phyloP scores from a whole-genome alignment of 768 basidiomycete genomes.

The Hirschioporus abietinus region DNA sequence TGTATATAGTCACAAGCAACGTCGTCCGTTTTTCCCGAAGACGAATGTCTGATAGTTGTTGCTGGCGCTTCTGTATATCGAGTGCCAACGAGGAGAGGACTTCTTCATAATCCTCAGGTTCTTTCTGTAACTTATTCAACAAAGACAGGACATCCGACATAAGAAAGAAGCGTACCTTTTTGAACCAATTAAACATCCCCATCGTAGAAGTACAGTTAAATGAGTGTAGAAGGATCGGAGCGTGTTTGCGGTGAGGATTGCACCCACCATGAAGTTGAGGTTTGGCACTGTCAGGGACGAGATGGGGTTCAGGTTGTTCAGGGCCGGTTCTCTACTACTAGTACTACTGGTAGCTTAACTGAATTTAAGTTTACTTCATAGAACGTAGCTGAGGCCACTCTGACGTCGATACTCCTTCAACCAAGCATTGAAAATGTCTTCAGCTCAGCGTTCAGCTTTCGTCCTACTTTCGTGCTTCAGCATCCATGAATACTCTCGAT shows the following conservation, averaged over 20 bases:
- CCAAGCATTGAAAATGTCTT: neutral
- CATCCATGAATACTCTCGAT: neutral
- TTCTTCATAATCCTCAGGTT: slow-evolving; percentile 73
- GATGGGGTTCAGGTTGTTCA: too few species aligned
- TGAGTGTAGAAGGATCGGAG: neutral
- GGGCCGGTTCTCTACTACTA: too few species aligned
- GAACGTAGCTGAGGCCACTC: neutral
- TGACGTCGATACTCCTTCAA: neutral
- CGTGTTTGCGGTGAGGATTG: neutral
- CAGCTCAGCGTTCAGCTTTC: neutral
- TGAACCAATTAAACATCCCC: neutral
- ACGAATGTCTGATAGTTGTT: slow-evolving; percentile 76
- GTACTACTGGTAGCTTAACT: too few species aligned
- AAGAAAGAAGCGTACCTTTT: neutral
- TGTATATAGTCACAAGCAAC: slow-evolving; percentile 72
- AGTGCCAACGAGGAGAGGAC: slow-evolving; percentile 60
- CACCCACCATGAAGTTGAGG: neutral
- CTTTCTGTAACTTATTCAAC: slow-evolving; percentile 28
- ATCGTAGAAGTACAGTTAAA: neutral
- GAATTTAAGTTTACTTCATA: too few species aligned
- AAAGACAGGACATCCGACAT: neutral
- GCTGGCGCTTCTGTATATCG: slow-evolving; percentile 70
- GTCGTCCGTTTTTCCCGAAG: slow-evolving; percentile 77
- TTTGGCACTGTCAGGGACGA: neutral
- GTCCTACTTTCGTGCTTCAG: neutral